A percentile compares a stretch with the other conserved stretches of the same genome.
These are phyloP conservation scores for Melampsora larici-populina DNA, from an alignment of 1,284 basidiomycete species.

Conservation along the genomic window DNA sequence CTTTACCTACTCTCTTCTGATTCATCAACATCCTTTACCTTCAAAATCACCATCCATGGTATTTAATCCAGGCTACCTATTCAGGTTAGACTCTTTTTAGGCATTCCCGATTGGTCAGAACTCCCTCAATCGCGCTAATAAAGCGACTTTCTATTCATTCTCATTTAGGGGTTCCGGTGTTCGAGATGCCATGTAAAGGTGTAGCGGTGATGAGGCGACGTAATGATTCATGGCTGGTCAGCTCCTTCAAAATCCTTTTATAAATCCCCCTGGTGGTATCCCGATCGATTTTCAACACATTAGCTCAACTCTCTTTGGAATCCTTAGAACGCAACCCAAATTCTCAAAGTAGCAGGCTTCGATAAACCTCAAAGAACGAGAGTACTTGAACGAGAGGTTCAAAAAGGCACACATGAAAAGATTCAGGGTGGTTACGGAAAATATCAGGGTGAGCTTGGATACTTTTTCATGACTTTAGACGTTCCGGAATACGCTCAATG, in stretches of 20 bases:
- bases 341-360: slow-evolving; percentile 97
- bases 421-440: slow-evolving; percentile 99
- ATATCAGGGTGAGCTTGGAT: slow-evolving; percentile 76
- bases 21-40: neutral
- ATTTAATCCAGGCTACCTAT: neutral
- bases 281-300: neutral
- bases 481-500: neutral
- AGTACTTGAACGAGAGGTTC: slow-evolving; percentile 94
- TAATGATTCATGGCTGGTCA: slow-evolving; percentile 79
- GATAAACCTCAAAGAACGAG: slow-evolving; percentile 98
- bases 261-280: neutral
- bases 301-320: neutral
- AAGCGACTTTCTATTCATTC: slow-evolving; percentile 8
- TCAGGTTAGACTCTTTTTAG: neutral
- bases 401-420: slow-evolving; percentile 98
- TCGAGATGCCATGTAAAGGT: slow-evolving; percentile 65
- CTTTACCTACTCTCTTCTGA: neutral
- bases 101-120: neutral
- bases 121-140: neutral
- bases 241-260: neutral
- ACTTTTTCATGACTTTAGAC: neutral
- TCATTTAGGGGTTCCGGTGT: slow-evolving; percentile 33
- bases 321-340: slow-evolving; percentile 85
- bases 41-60: neutral
- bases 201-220: slow-evolving; percentile 97